Evolutionary conservation across 805 yeast genomes (phyloP).

Genomic region (Priceomyces melissophilus): DNA sequence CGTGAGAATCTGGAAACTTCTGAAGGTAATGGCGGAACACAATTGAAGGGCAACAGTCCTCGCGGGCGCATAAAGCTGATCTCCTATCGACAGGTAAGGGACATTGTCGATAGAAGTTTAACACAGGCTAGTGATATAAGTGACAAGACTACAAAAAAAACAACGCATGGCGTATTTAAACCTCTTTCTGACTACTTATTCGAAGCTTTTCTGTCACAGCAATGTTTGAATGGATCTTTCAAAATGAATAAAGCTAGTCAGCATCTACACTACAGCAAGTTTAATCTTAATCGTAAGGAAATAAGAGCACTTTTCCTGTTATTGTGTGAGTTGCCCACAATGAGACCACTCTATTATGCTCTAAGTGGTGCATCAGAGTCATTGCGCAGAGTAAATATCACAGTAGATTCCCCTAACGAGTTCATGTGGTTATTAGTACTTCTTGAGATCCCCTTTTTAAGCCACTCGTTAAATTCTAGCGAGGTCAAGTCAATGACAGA

Average conservation of each 20-base stretch:
- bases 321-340: conserved; percentile 53
- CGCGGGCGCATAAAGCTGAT: conserved; percentile 17
- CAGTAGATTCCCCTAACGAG: conserved; percentile 40
- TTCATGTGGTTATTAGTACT: conserved; percentile 62
- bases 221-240: conserved; percentile 56
- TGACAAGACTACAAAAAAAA: conserved; percentile 14
- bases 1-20: conserved; percentile 9
- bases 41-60: neutral
- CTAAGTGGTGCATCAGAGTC: conserved; percentile 50
- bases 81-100: conserved; percentile 30
- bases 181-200: conserved; percentile 50
- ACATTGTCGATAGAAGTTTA: conserved; percentile 33
- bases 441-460: conserved; percentile 64
- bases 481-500: conserved; percentile 28
- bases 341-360: conserved; percentile 55
- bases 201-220: conserved; percentile 45
- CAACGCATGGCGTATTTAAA: conserved; percentile 36
- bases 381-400: conserved; percentile 43
- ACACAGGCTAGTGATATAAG: conserved; percentile 11
- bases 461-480: conserved; percentile 41
- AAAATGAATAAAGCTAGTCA: conserved; percentile 21
- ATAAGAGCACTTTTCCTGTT: conserved; percentile 45
- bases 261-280: conserved; percentile 38
- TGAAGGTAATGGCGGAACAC: neutral
- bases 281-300: conserved; percentile 50